Evolutionary conservation across 768 basidiomycete species (phyloP), one percentile per base, ranked within the genome.

Genomic region (Lentinula boryana): DNA sequence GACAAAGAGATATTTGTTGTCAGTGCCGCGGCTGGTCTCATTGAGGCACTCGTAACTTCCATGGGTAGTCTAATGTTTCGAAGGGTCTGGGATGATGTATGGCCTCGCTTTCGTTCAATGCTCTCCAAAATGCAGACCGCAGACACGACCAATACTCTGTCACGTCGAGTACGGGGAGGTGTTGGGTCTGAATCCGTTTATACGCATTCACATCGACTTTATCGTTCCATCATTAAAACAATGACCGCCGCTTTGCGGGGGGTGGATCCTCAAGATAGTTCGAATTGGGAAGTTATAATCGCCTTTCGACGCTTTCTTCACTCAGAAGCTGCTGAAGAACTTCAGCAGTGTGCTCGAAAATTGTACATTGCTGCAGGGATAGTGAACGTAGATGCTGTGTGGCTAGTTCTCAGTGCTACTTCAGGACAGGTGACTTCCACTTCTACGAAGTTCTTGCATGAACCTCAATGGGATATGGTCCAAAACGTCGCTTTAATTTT

Each of bases 21-120:
- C 63, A 82, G 83, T 58, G 88, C 89, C 23, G 87, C 93, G 0
- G 86, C 89, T 1, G 74, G 73, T 3, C 75, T 97, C 48, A 75
- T 98, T n/a, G 89, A 91, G 64, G 74, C 82, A 0, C 77, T 99
- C 41, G 82, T 85, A 0, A 74, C 68, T 40, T 78, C 91, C 64
- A 83, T 86, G 31, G 97, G 95, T 27, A 84, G 83, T 58, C 97
- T 92, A 74, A 95, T 98, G 91, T 82, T 81, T 53, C 78, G 84
- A 36, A 79, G 90, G 58, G 81, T 98, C 35, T 89, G 95, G 84
- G 93, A 97, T 64, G 91, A 98, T 63, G 82, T 94, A 18, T 98
- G 96, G 95, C 96, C 96, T 1, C 84, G 81, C 44, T 91, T 96
- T 69, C 77, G 74, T 41, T 67, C 63, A 8, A 78, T 97, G 60